phyloP scores from a whole-genome alignment of 1,284 basidiomycete species.

The Ustilago tritici region DNA sequence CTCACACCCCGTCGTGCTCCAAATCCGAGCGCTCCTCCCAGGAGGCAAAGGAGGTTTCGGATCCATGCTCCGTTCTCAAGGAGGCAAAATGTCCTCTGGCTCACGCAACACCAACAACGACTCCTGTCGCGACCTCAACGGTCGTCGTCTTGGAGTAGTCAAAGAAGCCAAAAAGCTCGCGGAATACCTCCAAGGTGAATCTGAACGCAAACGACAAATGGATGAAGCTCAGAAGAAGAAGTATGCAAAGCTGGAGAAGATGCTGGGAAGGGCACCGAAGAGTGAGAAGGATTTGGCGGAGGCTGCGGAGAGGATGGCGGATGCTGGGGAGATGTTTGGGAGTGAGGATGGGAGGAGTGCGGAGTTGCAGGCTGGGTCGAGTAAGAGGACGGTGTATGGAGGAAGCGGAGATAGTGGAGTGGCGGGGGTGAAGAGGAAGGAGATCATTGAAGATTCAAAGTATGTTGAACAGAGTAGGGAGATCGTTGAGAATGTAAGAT shows the following conservation, averaged over 20 bases:
- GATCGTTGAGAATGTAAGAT: constrained; percentile 91
- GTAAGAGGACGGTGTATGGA: neutral
- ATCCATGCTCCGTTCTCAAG: constrained; percentile 92
- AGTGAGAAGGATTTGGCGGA: constrained; percentile 68
- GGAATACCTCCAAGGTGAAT: constrained; percentile 87
- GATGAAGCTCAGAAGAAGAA: constrained; percentile 78
- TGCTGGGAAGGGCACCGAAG: constrained; percentile 58
- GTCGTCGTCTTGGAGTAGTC: constrained; percentile 88
- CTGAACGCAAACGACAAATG: constrained; percentile 80
- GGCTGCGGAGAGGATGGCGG: constrained; percentile 61
- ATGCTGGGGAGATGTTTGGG: constrained; percentile 59
- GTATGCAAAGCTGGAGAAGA: constrained; percentile 81
- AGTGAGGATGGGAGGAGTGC: constrained; percentile 29
- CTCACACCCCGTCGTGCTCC: constrained; percentile 38
- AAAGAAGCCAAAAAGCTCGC: constrained; percentile 96
- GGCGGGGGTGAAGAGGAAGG: constrained; percentile 78
- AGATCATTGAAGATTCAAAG: constrained; percentile 87
- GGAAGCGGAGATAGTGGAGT: neutral
- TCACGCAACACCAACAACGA: constrained; percentile 79
- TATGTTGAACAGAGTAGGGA: constrained; percentile 92
- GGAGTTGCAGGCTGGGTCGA: constrained; percentile 22
- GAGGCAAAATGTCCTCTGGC: constrained; percentile 91
- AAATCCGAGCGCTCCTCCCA: constrained; percentile 68
- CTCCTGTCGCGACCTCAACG: constrained; percentile 91
- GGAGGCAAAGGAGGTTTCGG: constrained; percentile 99